phyloP scores from a whole-genome alignment of 2,329 filamentous ascomycete genomes.

The Colletotrichum viniferum region DNA sequence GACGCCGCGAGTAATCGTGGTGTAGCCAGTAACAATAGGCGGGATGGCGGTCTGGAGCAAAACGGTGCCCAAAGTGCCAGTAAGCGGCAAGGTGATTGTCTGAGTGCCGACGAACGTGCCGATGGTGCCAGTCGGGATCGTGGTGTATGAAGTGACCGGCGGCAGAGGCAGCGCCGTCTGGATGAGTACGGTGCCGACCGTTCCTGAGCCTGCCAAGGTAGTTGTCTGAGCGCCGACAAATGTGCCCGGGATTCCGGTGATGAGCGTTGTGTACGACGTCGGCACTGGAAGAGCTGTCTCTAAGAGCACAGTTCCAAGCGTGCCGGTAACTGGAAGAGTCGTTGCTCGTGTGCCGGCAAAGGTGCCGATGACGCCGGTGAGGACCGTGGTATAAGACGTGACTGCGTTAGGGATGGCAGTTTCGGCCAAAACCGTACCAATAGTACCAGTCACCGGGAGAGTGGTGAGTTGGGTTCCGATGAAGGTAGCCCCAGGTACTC shows the following conservation, averaged over 20 bases:
- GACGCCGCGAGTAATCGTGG: not conserved
- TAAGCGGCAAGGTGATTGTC: not conserved
- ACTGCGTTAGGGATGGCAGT: not conserved
- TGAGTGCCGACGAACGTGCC: conserved; percentile 1
- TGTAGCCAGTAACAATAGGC: not conserved
- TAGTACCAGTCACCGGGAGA: not conserved
- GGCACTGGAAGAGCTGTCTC: conserved; percentile 1
- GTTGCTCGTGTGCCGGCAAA: not conserved
- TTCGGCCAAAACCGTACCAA: not conserved
- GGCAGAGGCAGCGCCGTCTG: not conserved
- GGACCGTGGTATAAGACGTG: not conserved
- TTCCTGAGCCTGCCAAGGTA: not conserved
- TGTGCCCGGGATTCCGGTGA: not conserved
- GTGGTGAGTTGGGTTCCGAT: not conserved
- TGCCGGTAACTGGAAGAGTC: not conserved
- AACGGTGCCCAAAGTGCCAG: not conserved
- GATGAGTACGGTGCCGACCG: not conserved
- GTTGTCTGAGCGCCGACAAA: not conserved
- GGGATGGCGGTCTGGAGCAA: not conserved
- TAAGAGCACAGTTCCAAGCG: not conserved
- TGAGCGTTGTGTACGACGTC: not conserved
- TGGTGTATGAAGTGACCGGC: not conserved
- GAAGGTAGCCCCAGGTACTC: not conserved
- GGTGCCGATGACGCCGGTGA: not conserved
- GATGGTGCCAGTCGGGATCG: not conserved